Percentiles rank a stretch among this genome's conserved stretches.
Conservation (phyloP, 2,329 filamentous ascomycete species). For the Blumeria hordei region DNA sequence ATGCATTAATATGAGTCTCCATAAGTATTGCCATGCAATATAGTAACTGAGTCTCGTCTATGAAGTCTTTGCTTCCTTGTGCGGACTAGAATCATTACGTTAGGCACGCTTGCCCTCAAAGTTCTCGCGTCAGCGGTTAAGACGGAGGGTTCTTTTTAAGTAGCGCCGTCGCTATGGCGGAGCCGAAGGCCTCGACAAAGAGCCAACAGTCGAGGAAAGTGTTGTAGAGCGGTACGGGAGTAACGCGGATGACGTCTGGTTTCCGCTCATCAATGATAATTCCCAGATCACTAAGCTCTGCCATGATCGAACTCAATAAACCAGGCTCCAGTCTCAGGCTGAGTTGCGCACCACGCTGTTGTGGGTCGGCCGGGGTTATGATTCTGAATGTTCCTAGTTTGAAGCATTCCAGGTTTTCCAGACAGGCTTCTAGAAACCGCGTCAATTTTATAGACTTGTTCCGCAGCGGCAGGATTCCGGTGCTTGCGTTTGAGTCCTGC, state of each 20-base stretch:
- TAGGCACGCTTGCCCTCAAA: no score
- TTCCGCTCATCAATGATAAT: constrained; percentile 52
- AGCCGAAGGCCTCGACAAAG: constrained; percentile 24
- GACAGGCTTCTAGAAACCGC: constrained; percentile 38
- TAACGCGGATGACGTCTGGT: constrained; percentile 52
- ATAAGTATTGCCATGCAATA: no score
- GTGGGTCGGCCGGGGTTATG: constrained; percentile 40
- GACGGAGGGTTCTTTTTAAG: no score
- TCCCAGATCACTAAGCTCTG: constrained; percentile 31
- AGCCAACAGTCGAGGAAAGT: constrained; percentile 38
- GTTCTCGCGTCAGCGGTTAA: no score
- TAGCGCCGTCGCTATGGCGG: no score
- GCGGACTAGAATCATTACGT: no score
- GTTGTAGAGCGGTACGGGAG: constrained; percentile 55
- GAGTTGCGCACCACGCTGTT: constrained; percentile 46
- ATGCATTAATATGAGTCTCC: no score
- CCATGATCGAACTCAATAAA: constrained; percentile 36
- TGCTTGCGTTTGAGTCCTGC: constrained; percentile 24
- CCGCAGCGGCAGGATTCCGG: constrained; percentile 34
- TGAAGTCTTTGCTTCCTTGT: no score
- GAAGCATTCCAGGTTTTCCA: constrained; percentile 19
- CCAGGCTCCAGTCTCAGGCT: constrained; percentile 37
- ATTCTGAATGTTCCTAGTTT: constrained; percentile 22
- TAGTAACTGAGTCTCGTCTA: no score
- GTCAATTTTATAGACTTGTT: constrained; percentile 42